phyloP scores from a whole-genome alignment of 73 alveolate species.

The Breviolum minutum region DNA sequence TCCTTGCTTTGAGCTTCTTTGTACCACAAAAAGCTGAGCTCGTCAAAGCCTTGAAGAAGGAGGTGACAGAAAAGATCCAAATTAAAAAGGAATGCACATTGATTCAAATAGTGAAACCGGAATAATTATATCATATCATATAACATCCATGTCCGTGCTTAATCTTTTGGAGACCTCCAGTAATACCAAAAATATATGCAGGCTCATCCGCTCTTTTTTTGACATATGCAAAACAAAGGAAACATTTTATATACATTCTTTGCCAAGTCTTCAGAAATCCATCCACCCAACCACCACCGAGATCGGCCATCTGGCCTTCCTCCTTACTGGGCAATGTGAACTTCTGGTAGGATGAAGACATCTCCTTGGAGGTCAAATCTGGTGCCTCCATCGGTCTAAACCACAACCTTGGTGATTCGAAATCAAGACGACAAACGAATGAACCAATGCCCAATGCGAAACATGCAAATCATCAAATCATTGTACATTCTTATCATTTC shows the following conservation, averaged over 20 bases:
- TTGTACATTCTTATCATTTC: background rate
- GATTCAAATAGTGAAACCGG: no score
- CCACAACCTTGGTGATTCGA: conserved; percentile 29
- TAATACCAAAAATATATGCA: no score
- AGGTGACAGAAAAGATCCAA: background rate
- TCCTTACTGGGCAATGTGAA: conserved; percentile 85
- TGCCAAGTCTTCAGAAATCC: no score
- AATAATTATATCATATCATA: no score
- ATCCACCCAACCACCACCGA: no score
- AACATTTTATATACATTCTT: no score
- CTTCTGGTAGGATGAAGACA: conserved; percentile 72
- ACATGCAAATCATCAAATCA: background rate
- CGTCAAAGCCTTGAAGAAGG: conserved; percentile 26
- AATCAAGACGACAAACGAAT: no score
- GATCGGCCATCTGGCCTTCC: conserved; percentile 93
- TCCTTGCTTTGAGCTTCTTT: conserved; percentile 44
- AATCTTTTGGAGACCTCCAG: no score
- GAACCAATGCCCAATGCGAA: background rate
- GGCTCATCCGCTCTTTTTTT: no score
- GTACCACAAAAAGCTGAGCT: conserved; percentile 79
- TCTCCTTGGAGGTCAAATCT: conserved; percentile 85
- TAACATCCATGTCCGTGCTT: no score
- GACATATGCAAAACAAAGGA: no score
- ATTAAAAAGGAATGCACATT: no score
- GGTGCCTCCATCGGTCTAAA: conserved; percentile 77